A percentile compares a stretch with the other conserved stretches of the same genome.
These are phyloP conservation scores for Didymella sp. DNA, from an alignment of 2,329 filamentous ascomycete species.

Conservation along the genomic window DNA sequence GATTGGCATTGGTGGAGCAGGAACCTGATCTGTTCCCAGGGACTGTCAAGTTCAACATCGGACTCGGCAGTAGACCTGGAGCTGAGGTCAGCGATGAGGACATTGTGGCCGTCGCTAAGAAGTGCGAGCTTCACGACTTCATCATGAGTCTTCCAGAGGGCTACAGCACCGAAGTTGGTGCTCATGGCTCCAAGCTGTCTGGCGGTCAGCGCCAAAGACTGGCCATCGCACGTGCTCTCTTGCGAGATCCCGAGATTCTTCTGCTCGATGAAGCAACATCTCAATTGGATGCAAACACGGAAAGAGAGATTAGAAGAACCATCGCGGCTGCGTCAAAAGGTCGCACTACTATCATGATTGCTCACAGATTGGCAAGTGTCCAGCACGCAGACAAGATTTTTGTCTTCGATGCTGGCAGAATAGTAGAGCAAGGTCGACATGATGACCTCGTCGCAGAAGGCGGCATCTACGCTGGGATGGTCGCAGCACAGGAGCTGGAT, in stretches of 20 bases:
- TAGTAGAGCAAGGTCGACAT: constrained; percentile 69
- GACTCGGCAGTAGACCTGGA: constrained; percentile 48
- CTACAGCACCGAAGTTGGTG: constrained; percentile 56
- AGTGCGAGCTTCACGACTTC: constrained; percentile 57
- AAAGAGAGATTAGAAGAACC: constrained; percentile 52
- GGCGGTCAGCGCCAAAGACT: constrained; percentile 57
- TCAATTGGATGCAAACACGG: constrained; percentile 56
- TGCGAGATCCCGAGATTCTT: constrained; percentile 56
- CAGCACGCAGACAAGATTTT: constrained; percentile 83
- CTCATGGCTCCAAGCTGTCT: constrained; percentile 53
- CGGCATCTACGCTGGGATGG: constrained; percentile 48
- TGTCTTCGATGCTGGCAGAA: constrained; percentile 71
- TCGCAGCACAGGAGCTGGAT: constrained; percentile 46
- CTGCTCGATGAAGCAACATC: constrained; percentile 58
- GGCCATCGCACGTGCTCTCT: constrained; percentile 55
- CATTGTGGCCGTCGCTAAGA: constrained; percentile 48
- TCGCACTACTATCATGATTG: constrained; percentile 74
- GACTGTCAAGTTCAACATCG: constrained; percentile 54
- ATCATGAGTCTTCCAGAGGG: constrained; percentile 56
- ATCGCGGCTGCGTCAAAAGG: constrained; percentile 52
- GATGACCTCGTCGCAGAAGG: constrained; percentile 59
- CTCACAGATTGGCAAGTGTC: constrained; percentile 77
- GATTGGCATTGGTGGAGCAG: constrained; percentile 54
- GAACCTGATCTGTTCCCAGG: constrained; percentile 56
- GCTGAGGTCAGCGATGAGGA: constrained; percentile 33